A percentile compares a stretch with the other conserved stretches of the same genome.
These are phyloP conservation scores for Camelina sativa DNA, from an alignment of 345 rosid genomes.

Conservation along the genomic window DNA sequence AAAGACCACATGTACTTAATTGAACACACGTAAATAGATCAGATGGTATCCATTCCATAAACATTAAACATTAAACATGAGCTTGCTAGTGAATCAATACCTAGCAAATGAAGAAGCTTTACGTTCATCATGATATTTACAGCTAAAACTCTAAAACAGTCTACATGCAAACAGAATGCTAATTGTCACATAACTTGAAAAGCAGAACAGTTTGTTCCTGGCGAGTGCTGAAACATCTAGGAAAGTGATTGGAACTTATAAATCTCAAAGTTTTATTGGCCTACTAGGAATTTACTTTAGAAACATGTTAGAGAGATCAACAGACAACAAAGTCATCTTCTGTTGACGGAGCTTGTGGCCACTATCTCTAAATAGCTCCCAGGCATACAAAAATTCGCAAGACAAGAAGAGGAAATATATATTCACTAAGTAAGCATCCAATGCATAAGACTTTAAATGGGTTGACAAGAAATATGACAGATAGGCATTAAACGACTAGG, in stretches of 20 bases:
- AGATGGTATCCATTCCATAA: constrained; percentile 3
- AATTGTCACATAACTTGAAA: constrained; percentile 11
- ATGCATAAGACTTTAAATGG: neutral
- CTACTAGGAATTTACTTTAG: neutral
- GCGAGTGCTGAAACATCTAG: constrained; percentile 1
- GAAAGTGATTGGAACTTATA: constrained; percentile 14
- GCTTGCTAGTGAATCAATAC: constrained; percentile 14
- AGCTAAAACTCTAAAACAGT: neutral
- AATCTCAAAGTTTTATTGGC: neutral
- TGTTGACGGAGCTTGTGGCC: neutral
- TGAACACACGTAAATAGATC: constrained; percentile 12
- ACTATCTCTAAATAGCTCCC: neutral
- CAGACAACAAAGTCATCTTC: constrained; percentile 19
- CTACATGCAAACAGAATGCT: constrained; percentile 2
- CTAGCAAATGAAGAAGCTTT: neutral
- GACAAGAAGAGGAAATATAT: neutral
- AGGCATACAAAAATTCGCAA: neutral
- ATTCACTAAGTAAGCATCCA: constrained; percentile 11
- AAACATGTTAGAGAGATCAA: neutral
- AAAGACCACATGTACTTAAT: constrained; percentile 5
- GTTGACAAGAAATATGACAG: neutral
- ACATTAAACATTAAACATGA: constrained; percentile 15
- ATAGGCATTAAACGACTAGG: neutral
- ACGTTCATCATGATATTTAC: constrained; percentile 15
- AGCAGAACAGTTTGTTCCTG: neutral